Evolutionary conservation across 345 rosid species (phyloP).

Genomic region (Hevea brasiliensis): DNA sequence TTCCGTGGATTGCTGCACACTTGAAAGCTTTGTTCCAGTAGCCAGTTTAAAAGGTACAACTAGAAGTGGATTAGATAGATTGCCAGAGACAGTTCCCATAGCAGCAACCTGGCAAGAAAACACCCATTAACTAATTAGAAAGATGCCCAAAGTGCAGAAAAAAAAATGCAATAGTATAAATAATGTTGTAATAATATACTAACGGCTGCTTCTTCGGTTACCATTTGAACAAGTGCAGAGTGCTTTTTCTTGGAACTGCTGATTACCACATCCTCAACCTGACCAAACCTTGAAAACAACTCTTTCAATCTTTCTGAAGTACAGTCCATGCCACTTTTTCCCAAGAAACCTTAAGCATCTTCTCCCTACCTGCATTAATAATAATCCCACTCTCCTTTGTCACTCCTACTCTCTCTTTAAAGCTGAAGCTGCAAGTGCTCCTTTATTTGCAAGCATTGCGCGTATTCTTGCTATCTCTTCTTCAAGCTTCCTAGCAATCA

Average conservation of each 20-base stretch:
- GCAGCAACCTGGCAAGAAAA: conserved; percentile 63
- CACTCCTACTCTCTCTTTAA: conserved; percentile 32
- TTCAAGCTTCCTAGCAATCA: conserved; percentile 58
- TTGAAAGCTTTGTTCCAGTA: conserved; percentile 36
- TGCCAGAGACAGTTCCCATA: conserved; percentile 53
- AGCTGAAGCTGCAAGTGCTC: conserved; percentile 24
- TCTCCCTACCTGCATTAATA: conserved; percentile 48
- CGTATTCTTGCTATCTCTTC: conserved; percentile 73
- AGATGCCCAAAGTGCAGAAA: neutral
- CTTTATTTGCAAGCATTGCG: conserved; percentile 50
- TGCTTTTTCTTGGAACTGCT: conserved; percentile 66
- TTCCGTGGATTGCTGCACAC: conserved; percentile 41
- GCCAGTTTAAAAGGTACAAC: conserved; percentile 69
- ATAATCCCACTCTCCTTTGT: conserved; percentile 28
- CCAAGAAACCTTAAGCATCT: conserved; percentile 78
- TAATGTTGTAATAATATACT: conserved; percentile 26
- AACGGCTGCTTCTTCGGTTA: conserved; percentile 72
- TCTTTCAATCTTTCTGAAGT: conserved; percentile 58
- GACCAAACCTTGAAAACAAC: conserved; percentile 70
- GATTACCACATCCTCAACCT: conserved; percentile 74
- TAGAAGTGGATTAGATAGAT: conserved; percentile 65
- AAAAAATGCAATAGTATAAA: neutral
- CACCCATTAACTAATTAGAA: neutral
- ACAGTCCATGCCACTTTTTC: conserved; percentile 63
- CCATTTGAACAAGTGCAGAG: conserved; percentile 84